Percentiles rank a stretch among this genome's conserved stretches.
phyloP scores from a whole-genome alignment of 139 green algal species.

The Closterium sp. region DNA sequence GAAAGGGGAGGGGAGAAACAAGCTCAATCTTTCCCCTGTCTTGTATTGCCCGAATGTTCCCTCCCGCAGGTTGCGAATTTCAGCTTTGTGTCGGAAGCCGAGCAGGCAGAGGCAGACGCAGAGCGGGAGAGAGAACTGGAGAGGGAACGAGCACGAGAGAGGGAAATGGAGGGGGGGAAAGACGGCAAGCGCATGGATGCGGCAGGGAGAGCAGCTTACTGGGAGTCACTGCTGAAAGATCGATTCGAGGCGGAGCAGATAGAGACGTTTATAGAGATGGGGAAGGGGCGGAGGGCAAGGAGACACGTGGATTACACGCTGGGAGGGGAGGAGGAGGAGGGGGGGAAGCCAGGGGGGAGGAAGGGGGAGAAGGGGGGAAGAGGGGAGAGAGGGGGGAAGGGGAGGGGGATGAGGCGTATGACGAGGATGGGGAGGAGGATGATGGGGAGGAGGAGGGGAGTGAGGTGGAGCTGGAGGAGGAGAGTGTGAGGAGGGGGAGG shows the following conservation, averaged over 20 bases:
- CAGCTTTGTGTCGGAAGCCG: neutral
- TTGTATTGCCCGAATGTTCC: neutral
- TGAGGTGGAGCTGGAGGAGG: neutral
- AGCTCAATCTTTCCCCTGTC: neutral
- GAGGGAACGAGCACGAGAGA: neutral
- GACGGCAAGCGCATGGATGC: conserved; percentile 13
- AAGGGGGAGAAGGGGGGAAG: neutral
- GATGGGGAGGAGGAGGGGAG: neutral
- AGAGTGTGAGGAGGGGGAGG: neutral
- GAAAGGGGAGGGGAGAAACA: too few species aligned
- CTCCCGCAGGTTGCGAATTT: neutral
- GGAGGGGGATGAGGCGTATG: neutral
- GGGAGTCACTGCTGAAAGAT: conserved; percentile 32
- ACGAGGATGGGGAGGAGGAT: neutral
- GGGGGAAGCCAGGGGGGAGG: neutral
- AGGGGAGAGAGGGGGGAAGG: neutral
- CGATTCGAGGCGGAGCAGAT: conserved; percentile 17
- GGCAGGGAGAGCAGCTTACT: conserved; percentile 17
- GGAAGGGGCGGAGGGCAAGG: conserved; percentile 38
- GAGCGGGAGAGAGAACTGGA: conserved; percentile 17
- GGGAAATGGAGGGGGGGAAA: neutral
- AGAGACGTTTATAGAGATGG: conserved; percentile 11
- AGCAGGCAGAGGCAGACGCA: neutral
- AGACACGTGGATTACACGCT: conserved; percentile 40
- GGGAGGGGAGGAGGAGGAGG: conserved; percentile 5